Conservation (phyloP, 2,329 filamentous ascomycete genomes). For the Graphilbum fragrans region DNA sequence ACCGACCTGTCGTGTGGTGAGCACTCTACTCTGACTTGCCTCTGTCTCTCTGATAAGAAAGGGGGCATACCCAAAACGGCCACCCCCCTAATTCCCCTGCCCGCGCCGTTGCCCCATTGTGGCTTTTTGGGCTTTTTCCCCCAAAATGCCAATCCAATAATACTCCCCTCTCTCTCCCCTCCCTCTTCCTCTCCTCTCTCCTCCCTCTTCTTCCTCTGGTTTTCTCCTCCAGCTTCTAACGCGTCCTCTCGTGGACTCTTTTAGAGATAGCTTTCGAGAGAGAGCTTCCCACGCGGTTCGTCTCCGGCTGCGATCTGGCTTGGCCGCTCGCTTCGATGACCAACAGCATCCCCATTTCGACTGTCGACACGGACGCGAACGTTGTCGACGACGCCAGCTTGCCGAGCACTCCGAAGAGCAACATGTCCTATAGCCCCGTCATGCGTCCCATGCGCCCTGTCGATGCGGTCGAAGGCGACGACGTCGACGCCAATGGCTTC, state of each 20-base stretch:
- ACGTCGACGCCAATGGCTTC: background rate
- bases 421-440: conserved; percentile 27
- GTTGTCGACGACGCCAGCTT: conserved; percentile 25
- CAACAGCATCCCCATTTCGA: background rate
- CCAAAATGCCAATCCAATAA: no score
- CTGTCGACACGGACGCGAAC: conserved; percentile 16
- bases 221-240: background rate
- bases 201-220: background rate
- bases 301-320: no score
- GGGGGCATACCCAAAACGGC: no score
- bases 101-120: background rate
- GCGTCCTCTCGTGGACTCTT: no score
- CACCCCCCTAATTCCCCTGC: background rate
- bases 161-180: background rate
- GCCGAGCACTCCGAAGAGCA: conserved; percentile 31
- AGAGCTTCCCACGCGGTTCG: no score
- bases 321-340: background rate
- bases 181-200: background rate
- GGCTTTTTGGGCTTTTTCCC: background rate
- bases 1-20: no score
- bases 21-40: no score
- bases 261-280: no score
- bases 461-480: conserved; percentile 6
- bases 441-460: conserved; percentile 17
- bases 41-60: no score